A percentile compares a stretch with the other conserved stretches of the same genome.
Evolutionary conservation across 352 stramenopile genomes (phyloP).

Genomic region (Globisporangium barbulae): DNA sequence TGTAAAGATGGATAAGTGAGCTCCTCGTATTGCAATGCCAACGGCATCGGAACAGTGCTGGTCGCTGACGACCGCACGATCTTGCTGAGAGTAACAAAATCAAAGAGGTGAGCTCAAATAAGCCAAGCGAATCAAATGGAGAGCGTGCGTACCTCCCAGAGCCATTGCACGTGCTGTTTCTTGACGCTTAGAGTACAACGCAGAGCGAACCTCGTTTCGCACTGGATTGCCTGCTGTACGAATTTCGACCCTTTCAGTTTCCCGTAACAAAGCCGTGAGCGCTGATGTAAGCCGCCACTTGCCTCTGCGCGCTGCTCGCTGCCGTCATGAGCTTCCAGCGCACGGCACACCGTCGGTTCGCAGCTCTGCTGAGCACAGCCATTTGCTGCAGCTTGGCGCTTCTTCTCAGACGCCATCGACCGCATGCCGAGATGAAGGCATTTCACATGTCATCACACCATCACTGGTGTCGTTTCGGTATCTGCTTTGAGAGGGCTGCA

Average conservation of each 20-base stretch:
- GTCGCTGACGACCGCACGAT: background rate
- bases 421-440: background rate
- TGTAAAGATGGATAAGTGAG: background rate
- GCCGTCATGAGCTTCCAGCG: background rate
- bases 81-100: background rate
- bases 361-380: background rate
- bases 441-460: background rate
- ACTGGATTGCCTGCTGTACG: background rate
- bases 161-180: background rate
- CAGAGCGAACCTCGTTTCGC: background rate
- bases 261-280: too few relatives aligned
- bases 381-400: background rate
- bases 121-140: background rate
- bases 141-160: slow-evolving; percentile 6
- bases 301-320: background rate
- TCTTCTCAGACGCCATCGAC: background rate
- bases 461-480: slow-evolving; percentile 4
- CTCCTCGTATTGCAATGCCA: background rate
- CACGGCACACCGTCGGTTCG: too few relatives aligned
- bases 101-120: background rate
- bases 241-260: too few relatives aligned
- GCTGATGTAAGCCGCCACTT: background rate
- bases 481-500: background rate
- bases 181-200: background rate
- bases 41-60: background rate